These are phyloP conservation scores for Eucalyptus victrix DNA, from an alignment of 345 rosid species.

Conservation along the genomic window DNA sequence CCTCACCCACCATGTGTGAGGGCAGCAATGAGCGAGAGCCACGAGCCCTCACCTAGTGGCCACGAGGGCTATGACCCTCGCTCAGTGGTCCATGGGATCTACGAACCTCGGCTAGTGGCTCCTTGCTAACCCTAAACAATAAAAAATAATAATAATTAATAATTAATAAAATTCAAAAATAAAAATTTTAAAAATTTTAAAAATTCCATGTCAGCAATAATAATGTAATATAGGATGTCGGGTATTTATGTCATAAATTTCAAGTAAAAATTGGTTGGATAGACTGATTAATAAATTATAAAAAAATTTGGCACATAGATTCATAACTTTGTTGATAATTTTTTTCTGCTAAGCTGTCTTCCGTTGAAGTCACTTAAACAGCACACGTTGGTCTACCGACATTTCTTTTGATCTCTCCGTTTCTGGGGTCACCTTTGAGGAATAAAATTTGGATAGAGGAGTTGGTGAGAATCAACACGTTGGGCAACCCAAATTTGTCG, in stretches of 20 bases:
- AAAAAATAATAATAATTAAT: too few species aligned
- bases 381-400: background rate
- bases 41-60: too few species aligned
- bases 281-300: background rate
- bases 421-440: background rate
- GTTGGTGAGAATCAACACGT: background rate
- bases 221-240: too few species aligned
- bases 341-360: background rate
- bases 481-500: background rate
- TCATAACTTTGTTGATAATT: too few species aligned
- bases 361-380: background rate
- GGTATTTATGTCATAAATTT: too few species aligned
- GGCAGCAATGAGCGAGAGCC: too few species aligned
- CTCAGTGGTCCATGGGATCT: background rate
- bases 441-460: background rate
- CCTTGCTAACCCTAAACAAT: background rate
- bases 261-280: background rate
- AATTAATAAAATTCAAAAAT: too few species aligned
- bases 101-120: background rate
- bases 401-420: background rate
- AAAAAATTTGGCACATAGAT: too few species aligned
- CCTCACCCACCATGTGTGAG: too few species aligned
- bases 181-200: too few species aligned
- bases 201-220: fast-evolving
- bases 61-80: background rate